Evolutionary conservation across 805 yeast species (phyloP), one percentile per base, ranked within the genome.

Genomic region (Priceomyces carsonii): DNA sequence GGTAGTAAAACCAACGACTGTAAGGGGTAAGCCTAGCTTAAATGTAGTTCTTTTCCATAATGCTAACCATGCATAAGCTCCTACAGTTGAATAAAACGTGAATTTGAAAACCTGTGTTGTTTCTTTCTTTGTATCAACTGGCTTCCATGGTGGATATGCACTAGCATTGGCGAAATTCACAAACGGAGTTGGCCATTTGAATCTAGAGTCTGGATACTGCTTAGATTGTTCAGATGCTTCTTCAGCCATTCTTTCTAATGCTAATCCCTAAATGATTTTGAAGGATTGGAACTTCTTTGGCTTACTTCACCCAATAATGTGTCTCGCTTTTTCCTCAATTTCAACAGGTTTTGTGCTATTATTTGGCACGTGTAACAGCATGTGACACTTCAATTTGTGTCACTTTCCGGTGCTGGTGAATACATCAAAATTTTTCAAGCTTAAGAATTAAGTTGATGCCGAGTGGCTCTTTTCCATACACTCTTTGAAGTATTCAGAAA

Each of bases 51-150:
- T 56, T 53, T 65, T 59, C 71, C 68, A 54, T 45, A 63, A 40
- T 61, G 65, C 59, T 50, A 71, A 54, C 69, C 67, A 53, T 48
- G 73, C 53, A 69, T 76, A 57, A 45, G 82, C 60, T 59, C 76
- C 66, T 48, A 64, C 55, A 50, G 71, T 51, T 66, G 82, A 48
- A 66, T 70, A 55, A 65, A 66, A 55, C 47, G 67, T 44, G 66
- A 75, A 55, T 55, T 55, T 63, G 36, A 73, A 71, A 18, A 79
- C 70, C 33, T 66, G 69, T 29, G 67, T 53, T 8, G 82, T 69
- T 44, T 64, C 70, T 35, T 63, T 69, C 42, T 69, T 61, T 10
- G 85, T 77, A 53, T 79, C 79, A 20, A 79, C 67, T 21, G 84
- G 82, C 39, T 56, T 57, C 67, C 71, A 80, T 26, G 61, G 45